Conservation (phyloP, 768 basidiomycete species). For the Calocera cornea region DNA sequence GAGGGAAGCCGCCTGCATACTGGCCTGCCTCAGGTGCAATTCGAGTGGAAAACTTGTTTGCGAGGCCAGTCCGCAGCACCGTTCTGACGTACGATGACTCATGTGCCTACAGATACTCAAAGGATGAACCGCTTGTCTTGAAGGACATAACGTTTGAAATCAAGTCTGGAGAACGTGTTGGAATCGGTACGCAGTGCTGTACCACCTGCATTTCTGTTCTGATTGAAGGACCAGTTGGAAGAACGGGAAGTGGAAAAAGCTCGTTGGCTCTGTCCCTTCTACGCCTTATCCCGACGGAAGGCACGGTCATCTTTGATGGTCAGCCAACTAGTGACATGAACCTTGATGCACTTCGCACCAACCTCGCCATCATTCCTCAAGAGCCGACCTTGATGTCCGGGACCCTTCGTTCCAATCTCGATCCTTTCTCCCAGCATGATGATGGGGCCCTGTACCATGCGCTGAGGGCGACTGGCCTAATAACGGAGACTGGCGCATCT, state of each 20-base stretch:
- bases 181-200: slow-evolving; percentile 20
- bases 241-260: slow-evolving; percentile 6
- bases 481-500: not conserved
- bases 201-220: too few relatives aligned
- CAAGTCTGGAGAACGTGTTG: not conserved
- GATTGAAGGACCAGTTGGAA: slow-evolving; percentile 35
- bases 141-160: not conserved
- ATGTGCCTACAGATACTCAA: not conserved
- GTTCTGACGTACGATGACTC: not conserved
- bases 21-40: slow-evolving; percentile 28
- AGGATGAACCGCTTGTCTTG: not conserved
- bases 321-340: slow-evolving; percentile 21
- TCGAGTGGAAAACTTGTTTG: slow-evolving; percentile 23
- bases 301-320: slow-evolving; percentile 24
- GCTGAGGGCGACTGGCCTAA: slow-evolving; percentile 12
- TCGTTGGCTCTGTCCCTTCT: slow-evolving; percentile 24
- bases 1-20: slow-evolving; percentile 24
- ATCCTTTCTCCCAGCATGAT: slow-evolving; percentile 23
- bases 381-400: slow-evolving; percentile 18
- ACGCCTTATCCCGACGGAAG: slow-evolving; percentile 26
- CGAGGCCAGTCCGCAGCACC: slow-evolving; percentile 2
- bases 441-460: slow-evolving; percentile 14
- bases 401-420: slow-evolving; percentile 25
- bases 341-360: slow-evolving; percentile 21
- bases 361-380: slow-evolving; percentile 27